Percentiles rank a stretch among this genome's conserved stretches.
phyloP scores from a whole-genome alignment of 352 stramenopile genomes.

The Elongisporangium prolatum region DNA sequence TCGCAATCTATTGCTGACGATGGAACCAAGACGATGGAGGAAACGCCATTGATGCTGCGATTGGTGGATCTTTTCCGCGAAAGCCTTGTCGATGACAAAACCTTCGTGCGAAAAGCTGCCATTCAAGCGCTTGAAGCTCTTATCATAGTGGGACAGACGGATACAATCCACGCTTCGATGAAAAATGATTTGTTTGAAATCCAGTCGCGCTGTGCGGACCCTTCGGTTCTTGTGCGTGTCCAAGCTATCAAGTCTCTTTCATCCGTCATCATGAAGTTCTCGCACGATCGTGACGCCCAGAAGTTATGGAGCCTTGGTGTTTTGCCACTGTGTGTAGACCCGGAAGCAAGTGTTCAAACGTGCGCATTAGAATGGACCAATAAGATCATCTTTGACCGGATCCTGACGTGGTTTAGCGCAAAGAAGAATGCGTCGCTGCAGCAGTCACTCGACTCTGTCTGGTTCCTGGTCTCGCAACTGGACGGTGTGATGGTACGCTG shows the following conservation, averaged over 20 bases:
- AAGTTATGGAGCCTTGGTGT: slow-evolving; percentile 83
- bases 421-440: slow-evolving; percentile 24
- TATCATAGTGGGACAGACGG: slow-evolving; percentile 31
- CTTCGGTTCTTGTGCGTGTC: slow-evolving; percentile 72
- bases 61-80: slow-evolving; percentile 74
- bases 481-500: slow-evolving; percentile 78
- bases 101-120: slow-evolving; percentile 72
- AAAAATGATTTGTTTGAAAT: slow-evolving; percentile 72
- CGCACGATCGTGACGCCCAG: slow-evolving; percentile 61
- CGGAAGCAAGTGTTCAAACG: slow-evolving; percentile 70
- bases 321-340: slow-evolving; percentile 75
- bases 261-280: slow-evolving; percentile 67
- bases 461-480: slow-evolving; percentile 61
- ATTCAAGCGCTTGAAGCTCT: slow-evolving; percentile 77
- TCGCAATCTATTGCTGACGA: slow-evolving; percentile 16
- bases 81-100: slow-evolving; percentile 75
- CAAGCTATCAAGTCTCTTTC: slow-evolving; percentile 83
- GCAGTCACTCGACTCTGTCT: slow-evolving; percentile 36
- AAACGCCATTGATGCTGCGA: slow-evolving; percentile 62
- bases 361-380: slow-evolving; percentile 52
- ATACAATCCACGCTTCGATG: slow-evolving; percentile 42
- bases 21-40: slow-evolving; percentile 26
- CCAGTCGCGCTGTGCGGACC: slow-evolving; percentile 66
- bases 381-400: slow-evolving; percentile 57
- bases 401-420: slow-evolving; percentile 53